phyloP scores from a whole-genome alignment of 306 rosid species.

The Lathyrus tuberosus region DNA sequence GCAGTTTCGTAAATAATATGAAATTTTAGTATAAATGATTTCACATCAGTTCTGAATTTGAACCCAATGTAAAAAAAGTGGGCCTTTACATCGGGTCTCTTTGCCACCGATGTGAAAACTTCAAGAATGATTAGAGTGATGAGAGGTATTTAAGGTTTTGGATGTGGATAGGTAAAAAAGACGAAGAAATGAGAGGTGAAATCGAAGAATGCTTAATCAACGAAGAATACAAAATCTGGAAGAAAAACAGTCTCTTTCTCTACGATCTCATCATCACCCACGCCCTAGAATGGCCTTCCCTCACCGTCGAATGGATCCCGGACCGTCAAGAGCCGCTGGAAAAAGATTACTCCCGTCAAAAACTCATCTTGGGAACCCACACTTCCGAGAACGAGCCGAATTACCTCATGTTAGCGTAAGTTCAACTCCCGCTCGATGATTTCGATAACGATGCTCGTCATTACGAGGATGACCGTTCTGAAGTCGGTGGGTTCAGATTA shows the following conservation, averaged over 20 bases:
- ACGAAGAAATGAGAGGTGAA: constrained; percentile 96
- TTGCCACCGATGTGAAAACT: too few relatives aligned
- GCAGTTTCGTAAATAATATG: too few relatives aligned
- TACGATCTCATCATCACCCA: constrained; percentile 95
- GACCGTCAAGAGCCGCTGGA: constrained; percentile 90
- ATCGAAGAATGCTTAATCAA: constrained; percentile 90
- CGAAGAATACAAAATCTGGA: constrained; percentile 99
- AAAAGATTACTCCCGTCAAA: constrained; percentile 91
- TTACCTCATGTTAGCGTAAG: constrained; percentile 95
- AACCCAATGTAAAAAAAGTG: too few relatives aligned
- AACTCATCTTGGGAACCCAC: constrained; percentile 91
- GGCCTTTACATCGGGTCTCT: too few relatives aligned
- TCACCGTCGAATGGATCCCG: constrained; percentile 96
- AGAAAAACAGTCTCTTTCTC: constrained; percentile 92
- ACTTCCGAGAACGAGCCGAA: constrained; percentile 97
- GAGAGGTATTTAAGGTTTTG: constrained; percentile 14
- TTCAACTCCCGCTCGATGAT: constrained; percentile 92
- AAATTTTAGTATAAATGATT: too few relatives aligned
- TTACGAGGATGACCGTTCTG: constrained; percentile 84
- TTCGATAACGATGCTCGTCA: constrained; percentile 95
- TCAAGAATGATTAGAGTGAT: background rate
- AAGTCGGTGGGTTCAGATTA: constrained; percentile 87
- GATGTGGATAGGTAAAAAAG: constrained; percentile 81
- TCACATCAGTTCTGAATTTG: too few relatives aligned
- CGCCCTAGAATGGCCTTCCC: constrained; percentile 99